Evolutionary conservation across 768 basidiomycete genomes (phyloP), one percentile per base, ranked within the genome.

Genomic region (Tulasnella sp.): DNA sequence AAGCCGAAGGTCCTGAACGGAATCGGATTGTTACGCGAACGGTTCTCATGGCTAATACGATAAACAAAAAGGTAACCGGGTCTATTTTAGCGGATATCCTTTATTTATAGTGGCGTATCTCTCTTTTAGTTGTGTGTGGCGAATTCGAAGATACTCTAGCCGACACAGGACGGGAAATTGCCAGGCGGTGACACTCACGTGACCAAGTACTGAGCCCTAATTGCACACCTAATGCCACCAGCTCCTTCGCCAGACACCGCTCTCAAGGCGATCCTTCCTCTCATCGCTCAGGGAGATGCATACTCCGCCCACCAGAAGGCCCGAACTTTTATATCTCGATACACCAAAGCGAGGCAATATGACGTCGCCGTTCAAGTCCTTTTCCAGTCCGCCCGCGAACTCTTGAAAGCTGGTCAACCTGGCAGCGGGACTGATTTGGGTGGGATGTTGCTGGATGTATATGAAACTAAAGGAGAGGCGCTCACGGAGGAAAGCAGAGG

Each of bases 221-320:
- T 68, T 34, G 62, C 62, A 14, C 62, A 68, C 62, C 38, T 39
- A 62, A 77, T 77, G 76, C 58, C 76, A 56, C 76, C 76, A 36
- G 56, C 76, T 40, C 40, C 56, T 52, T 62, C 76, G 27, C 44
- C 78, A 39, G 71, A 39, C 4, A 73, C 78, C 31, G 71, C 78
- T 24, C 68, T 79, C 78, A 72, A 71, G 40, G 46, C 71, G 0
- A 72, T 79, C 42, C 44, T 56, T n/a, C 78, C 78, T 31, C 71
- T 73, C 27, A 58, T 79, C 48, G 42, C 44, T 21, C 44, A 42
- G n/a, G 71, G 68, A n/a, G 78, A 73, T 44, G 62, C 62, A 12
- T 98, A 98, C 85, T 95, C 96, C 81, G 97, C 97, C 0, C 97
- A 98, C 83, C 97, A 98, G 85, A 98, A 98, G 86, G 95, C 96